Evolutionary conservation across 2,329 filamentous ascomycete species (phyloP).

Genomic region (Fusarium agapanthi): DNA sequence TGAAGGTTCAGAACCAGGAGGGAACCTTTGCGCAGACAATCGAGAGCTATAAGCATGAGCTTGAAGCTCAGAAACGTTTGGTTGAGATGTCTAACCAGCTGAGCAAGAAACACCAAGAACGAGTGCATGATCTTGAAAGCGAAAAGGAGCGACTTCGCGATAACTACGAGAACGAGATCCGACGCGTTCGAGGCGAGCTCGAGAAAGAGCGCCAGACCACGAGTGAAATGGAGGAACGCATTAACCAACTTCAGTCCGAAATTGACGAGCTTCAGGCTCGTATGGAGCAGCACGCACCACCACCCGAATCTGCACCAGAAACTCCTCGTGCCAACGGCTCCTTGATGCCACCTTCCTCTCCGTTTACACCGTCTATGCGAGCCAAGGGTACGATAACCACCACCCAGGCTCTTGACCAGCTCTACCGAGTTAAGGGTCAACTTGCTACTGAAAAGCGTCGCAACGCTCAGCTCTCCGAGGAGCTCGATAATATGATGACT

Average conservation of each 20-base stretch:
- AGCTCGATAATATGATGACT: constrained; percentile 86
- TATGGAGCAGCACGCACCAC: constrained; percentile 53
- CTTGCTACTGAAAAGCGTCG: constrained; percentile 78
- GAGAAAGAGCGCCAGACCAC: constrained; percentile 62
- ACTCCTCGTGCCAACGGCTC: constrained; percentile 70
- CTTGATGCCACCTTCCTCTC: constrained; percentile 62
- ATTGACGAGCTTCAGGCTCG: constrained; percentile 63
- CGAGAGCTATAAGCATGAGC: constrained; percentile 85
- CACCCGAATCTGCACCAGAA: constrained; percentile 61
- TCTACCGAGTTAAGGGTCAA: constrained; percentile 74
- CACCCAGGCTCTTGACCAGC: constrained; percentile 70
- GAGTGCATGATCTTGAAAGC: constrained; percentile 74
- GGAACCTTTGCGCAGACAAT: constrained; percentile 84
- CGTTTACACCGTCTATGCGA: constrained; percentile 66
- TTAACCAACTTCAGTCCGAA: constrained; percentile 61
- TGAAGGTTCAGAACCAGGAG: constrained; percentile 84
- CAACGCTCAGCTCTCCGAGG: constrained; percentile 76
- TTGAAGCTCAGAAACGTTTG: constrained; percentile 82
- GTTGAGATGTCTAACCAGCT: constrained; percentile 84
- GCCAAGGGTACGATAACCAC: constrained; percentile 65
- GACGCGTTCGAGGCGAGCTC: constrained; percentile 64
- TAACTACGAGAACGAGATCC: constrained; percentile 69
- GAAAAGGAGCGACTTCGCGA: constrained; percentile 69
- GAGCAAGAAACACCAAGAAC: constrained; percentile 74
- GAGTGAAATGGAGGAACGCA: constrained; percentile 57